Base-by-base conservation (phyloP, 306 rosid genomes). In the Carpinus viminea region DNA sequence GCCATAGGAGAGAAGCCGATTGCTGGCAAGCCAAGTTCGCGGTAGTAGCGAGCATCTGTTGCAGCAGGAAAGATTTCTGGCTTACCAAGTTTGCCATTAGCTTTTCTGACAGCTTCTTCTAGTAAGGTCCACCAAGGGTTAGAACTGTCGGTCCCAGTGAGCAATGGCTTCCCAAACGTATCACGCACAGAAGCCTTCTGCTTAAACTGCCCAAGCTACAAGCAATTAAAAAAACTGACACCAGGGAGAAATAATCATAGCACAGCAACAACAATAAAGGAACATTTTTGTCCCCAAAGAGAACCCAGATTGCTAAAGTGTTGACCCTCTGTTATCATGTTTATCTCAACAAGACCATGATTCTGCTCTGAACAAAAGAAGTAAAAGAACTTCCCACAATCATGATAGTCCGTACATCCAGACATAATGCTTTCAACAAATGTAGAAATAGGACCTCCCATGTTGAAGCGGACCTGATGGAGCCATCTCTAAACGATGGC, bases 1-100 rank as follows among this genome's bases (percentile, higher is more conserved):
- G 93, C 93, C 89, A 95, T 93, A 15, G 99, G 99, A 66, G 98
- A 95, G 89, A 95, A 90, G 72, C 99, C 98, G 69, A 95, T 91
- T 17, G 99, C 97, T 4, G 97, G 96, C 68, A 95, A 71, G 76
- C 99, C 97, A 45, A 1, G 88, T n/a, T 5, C 9, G 54, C 99
- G 90, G 82, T 93, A 95, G 83, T 93, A 87, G 60, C 93, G 93
- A 36, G 98, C 85, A 85, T 95, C 99, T 47, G 99, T 93, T 56
- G 97, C 76, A 3, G 93, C 98, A 8, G 91, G 97, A 85, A 92
- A 91, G 65, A 95, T 84, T 83, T 95, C 97, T 8, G 98, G 99
- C 78, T 90, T 84, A 74, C 92, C 93, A 69, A 95, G 89, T 79
- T 93, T 95, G 60, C 97, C 93, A 70, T 91, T 85, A n/a, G 94